A percentile compares a stretch with the other conserved stretches of the same genome.
Evolutionary conservation across 306 rosid genomes (phyloP).

Genomic region (Rosa lucieae): DNA sequence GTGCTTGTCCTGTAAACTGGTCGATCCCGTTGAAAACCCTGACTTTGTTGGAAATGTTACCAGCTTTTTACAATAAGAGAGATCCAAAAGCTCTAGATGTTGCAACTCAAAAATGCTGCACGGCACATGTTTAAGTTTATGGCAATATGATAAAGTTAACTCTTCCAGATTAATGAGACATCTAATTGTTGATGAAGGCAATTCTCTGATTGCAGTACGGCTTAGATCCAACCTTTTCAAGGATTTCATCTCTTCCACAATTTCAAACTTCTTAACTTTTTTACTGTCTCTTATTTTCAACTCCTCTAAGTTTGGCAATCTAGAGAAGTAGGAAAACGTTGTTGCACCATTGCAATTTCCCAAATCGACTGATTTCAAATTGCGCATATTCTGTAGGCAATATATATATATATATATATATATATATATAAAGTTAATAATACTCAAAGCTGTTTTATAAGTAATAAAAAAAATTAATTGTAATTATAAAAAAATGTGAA

Average conservation of each 20-base stretch:
- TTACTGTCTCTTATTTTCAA: neutral
- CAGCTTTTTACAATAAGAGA: neutral
- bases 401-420: too few species aligned
- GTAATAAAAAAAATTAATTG: too few species aligned
- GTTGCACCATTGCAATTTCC: neutral
- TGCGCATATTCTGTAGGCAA: neutral
- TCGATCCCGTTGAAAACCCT: neutral
- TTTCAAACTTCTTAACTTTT: neutral
- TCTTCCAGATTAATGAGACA: neutral
- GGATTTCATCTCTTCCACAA: neutral
- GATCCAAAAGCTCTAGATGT: neutral
- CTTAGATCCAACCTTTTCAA: neutral
- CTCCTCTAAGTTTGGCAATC: neutral
- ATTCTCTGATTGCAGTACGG: neutral
- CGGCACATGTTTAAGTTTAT: neutral
- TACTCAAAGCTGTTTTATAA: too few species aligned
- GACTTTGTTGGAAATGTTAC: neutral
- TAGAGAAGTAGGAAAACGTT: neutral
- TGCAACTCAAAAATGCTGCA: neutral
- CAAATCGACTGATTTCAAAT: neutral
- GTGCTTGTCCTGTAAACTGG: neutral
- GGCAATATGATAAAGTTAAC: neutral
- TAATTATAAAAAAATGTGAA: too few species aligned
- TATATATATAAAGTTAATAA: too few species aligned
- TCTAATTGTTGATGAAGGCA: neutral